These are phyloP conservation scores for Chondrostereum purpureum DNA, from an alignment of 1,284 basidiomycete species.

Conservation along the genomic window DNA sequence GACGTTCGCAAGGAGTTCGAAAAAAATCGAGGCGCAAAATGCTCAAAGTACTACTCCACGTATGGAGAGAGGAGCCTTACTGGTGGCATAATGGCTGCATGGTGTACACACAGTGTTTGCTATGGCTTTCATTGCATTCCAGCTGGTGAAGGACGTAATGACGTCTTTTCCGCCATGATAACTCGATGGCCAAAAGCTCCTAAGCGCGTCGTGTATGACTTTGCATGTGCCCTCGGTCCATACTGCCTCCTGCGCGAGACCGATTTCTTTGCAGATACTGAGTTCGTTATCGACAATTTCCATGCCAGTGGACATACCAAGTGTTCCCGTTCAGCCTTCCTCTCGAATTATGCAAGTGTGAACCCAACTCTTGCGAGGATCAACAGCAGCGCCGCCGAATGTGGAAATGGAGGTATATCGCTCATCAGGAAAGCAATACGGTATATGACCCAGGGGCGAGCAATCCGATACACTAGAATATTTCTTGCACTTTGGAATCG, in stretches of 20 bases:
- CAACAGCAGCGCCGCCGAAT: conserved; percentile 7
- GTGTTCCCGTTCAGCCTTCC: conserved; percentile 2
- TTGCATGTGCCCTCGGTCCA: conserved; percentile 8
- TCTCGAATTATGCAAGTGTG: conserved; percentile 4
- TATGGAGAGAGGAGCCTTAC: conserved; percentile 25
- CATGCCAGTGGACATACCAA: conserved; percentile 3
- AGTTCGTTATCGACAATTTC: conserved; percentile 6
- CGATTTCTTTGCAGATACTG: conserved; percentile 7
- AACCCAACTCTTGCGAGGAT: neutral
- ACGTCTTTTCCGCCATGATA: conserved; percentile 7
- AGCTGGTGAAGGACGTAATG: conserved; percentile 22
- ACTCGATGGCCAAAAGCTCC: conserved; percentile 2
- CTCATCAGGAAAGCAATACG: conserved; percentile 5
- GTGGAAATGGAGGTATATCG: conserved; percentile 4
- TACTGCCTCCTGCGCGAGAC: conserved; percentile 6
- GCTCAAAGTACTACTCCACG: conserved; percentile 26
- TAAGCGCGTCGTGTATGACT: neutral
- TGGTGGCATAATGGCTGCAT: conserved; percentile 26
- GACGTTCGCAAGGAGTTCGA: conserved; percentile 14
- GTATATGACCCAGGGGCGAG: conserved; percentile 5
- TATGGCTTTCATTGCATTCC: conserved; percentile 35
- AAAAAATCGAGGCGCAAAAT: conserved; percentile 15
- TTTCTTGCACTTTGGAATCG: conserved; percentile 3
- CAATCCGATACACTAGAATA: conserved; percentile 1
- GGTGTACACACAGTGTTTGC: conserved; percentile 31